Base-by-base conservation (phyloP, 2,329 filamentous ascomycete species). In the Ophiostoma sp. region DNA sequence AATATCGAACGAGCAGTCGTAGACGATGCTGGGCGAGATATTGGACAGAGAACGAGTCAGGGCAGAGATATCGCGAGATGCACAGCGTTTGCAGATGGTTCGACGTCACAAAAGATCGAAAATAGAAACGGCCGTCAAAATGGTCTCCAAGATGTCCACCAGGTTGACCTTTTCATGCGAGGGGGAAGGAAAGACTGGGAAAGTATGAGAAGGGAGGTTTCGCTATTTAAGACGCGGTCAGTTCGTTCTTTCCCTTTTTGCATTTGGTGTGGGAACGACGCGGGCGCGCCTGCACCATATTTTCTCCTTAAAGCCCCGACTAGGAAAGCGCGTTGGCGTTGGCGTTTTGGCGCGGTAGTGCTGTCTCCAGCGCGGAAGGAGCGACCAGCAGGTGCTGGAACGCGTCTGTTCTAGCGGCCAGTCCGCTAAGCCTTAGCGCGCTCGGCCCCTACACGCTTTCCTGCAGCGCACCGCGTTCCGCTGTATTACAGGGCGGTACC, bases 201-300 rank as follows among this genome's bases (percentile, higher is more conserved):
- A 67, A 68, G 64, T 18, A 67, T 65, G 65, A 62, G 62, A 67
- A 67, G 71, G 71, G 71, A 63, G 68, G 60, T 64, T 63, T 69
- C 42, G 64, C 64, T 69, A 69, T 70, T 72, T 70, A 68, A 73
- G 69, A 71, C 70, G 72, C 71, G 70, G 72, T 70, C 64, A 60
- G 52, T 27, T 27, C 27, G 27, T 27, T 27, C 27, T 27, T 14
- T 41, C 41, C 38, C 36, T 6, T 70, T 70, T 71, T 71, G 69
- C 67, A 65, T 69, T 66, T 66, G 42, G 64, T 69, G 71, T 71
- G 71, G 70, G 69, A 65, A 69, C 71, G 69, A 72, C 71, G 71
- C 71, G 71, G 68, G 67, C 66, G 47, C 27, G 47, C 52, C 49
- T n/a, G 38, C 36, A 62, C 36, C 38, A 55, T 55, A 42, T 42